Conservation (phyloP, 2,329 filamentous ascomycete species). For the Neophaeococcomyces aloes region DNA sequence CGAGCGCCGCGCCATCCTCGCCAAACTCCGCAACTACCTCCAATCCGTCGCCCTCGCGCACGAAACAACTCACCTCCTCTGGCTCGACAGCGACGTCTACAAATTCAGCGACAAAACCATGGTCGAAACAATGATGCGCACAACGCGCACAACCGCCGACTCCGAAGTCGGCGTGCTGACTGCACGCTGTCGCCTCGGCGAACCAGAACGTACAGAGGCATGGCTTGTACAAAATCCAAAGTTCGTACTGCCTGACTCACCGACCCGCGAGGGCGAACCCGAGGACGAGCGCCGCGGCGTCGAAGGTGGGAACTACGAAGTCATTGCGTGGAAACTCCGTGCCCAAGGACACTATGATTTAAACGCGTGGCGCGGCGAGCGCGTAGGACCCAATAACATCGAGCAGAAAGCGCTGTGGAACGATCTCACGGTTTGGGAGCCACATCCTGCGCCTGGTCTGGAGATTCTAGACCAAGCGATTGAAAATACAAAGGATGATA, state of each 20-base stretch:
- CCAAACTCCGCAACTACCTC: constrained; percentile 5
- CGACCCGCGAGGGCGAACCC: neutral
- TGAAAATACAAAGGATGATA: neutral
- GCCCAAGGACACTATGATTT: constrained; percentile 3
- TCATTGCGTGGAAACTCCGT: neutral
- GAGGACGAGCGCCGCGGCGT: constrained; percentile 3
- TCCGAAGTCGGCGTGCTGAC: constrained; percentile 1
- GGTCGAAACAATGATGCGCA: neutral
- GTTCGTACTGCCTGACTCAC: neutral
- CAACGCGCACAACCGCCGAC: neutral
- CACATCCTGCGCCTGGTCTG: neutral
- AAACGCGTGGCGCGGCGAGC: constrained; percentile 3
- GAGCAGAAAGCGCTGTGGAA: neutral
- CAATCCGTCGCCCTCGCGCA: neutral
- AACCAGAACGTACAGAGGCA: neutral
- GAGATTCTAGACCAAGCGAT: constrained; percentile 3
- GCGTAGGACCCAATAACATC: neutral
- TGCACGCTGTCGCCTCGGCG: neutral
- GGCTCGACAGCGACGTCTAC: constrained; percentile 6
- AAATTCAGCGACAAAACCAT: neutral
- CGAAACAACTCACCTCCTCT: constrained; percentile 6
- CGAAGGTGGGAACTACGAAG: constrained; percentile 1
- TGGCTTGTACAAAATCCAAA: neutral
- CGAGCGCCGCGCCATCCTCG: constrained; percentile 2
- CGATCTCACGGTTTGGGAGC: constrained; percentile 1